Conservation (phyloP, 2,329 filamentous ascomycete species). For the Exophiala viscosa region DNA sequence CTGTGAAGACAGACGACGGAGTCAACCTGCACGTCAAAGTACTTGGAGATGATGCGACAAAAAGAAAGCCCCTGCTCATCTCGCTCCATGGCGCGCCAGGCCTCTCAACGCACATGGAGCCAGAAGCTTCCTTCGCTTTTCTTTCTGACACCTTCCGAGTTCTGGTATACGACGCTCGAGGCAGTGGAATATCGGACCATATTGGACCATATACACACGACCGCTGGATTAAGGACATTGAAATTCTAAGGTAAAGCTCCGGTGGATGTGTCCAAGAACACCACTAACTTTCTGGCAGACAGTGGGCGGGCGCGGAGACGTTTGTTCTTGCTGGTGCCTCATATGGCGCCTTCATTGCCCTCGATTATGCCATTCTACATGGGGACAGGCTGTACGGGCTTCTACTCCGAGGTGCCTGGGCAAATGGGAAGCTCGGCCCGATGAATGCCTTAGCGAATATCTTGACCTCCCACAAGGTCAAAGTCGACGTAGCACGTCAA, state of each 20-base stretch:
- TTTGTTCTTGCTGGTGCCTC: constrained; percentile 14
- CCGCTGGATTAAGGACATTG: constrained; percentile 18
- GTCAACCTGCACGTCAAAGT: constrained; percentile 13
- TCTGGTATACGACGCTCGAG: constrained; percentile 16
- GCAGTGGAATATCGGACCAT: constrained; percentile 11
- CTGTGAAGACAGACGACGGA: constrained; percentile 15
- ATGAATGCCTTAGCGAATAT: constrained; percentile 12
- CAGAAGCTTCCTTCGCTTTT: constrained; percentile 5
- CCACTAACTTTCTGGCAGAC: background rate
- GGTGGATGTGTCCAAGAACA: background rate
- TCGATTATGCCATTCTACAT: constrained; percentile 15
- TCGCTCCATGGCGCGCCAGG: constrained; percentile 16
- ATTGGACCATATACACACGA: constrained; percentile 12
- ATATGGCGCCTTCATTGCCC: constrained; percentile 17
- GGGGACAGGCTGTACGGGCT: constrained; percentile 2
- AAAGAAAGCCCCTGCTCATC: constrained; percentile 13
- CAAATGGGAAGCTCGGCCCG: constrained; percentile 7
- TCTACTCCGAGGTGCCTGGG: constrained; percentile 11
- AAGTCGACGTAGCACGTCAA: constrained; percentile 14
- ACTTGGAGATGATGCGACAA: background rate
- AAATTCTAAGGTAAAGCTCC: constrained; percentile 10
- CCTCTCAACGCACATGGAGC: constrained; percentile 7
- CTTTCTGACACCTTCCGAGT: constrained; percentile 12
- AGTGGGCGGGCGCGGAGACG: constrained; percentile 9
- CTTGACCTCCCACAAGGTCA: constrained; percentile 7